phyloP scores from a whole-genome alignment of 768 basidiomycete species.

The Serendipita sp. region DNA sequence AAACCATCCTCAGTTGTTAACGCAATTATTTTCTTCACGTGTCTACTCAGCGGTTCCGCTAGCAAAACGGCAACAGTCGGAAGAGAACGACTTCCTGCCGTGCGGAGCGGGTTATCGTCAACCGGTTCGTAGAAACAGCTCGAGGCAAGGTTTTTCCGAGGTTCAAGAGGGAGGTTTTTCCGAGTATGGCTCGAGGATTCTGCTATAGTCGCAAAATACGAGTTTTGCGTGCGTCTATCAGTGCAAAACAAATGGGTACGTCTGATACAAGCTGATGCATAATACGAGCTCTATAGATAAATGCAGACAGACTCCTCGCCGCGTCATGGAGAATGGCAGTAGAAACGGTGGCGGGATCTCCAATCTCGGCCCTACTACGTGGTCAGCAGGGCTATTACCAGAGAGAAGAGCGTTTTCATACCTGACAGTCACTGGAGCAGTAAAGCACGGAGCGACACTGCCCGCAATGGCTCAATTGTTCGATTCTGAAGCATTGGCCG shows the following conservation, averaged over 20 bases:
- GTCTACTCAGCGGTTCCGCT: neutral
- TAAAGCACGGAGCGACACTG: slow-evolving; percentile 18
- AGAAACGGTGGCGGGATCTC: neutral
- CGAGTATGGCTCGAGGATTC: neutral
- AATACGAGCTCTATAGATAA: neutral
- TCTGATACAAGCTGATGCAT: neutral
- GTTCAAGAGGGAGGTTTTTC: neutral
- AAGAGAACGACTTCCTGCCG: neutral
- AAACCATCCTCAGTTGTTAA: neutral
- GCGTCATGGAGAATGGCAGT: neutral
- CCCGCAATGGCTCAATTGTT: slow-evolving; percentile 16
- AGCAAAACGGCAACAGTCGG: neutral
- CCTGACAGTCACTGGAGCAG: slow-evolving; percentile 19
- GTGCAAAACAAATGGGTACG: neutral
- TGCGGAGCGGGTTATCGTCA: neutral
- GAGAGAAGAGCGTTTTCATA: neutral
- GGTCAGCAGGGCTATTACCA: slow-evolving; percentile 2
- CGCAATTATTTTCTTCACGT: neutral
- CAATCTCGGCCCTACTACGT: neutral
- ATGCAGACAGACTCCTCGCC: neutral
- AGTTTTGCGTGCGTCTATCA: neutral
- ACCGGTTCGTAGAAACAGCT: neutral
- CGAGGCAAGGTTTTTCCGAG: neutral
- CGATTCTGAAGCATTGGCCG: slow-evolving; percentile 12
- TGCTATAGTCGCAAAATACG: neutral